Evolutionary conservation across 495 filamentous ascomycete genomes (phyloP).

Genomic region (Tricharina praecox): DNA sequence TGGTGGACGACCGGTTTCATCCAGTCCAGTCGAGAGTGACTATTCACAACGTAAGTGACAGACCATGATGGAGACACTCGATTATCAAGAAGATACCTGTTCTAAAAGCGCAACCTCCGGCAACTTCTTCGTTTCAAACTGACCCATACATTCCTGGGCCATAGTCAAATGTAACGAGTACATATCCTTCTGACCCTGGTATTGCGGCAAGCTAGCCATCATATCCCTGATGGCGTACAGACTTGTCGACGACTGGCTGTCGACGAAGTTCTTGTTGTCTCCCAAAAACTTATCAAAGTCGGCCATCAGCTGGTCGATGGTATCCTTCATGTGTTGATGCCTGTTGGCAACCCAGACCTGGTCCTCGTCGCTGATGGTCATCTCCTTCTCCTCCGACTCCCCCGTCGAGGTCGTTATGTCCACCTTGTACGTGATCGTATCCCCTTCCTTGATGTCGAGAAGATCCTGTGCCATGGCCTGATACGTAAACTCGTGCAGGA

Average conservation of each 20-base stretch:
- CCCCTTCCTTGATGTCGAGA: constrained; percentile 66
- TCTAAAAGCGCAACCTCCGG: constrained; percentile 74
- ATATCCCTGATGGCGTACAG: constrained; percentile 92
- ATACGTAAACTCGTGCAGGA: constrained; percentile 94
- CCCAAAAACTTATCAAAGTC: constrained; percentile 85
- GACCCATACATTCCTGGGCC: constrained; percentile 95
- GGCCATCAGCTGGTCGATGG: constrained; percentile 76
- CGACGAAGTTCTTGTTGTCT: constrained; percentile 57
- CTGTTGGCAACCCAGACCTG: constrained; percentile 85
- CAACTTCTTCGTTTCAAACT: constrained; percentile 69
- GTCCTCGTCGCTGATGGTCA: constrained; percentile 78
- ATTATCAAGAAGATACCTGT: constrained; percentile 32
- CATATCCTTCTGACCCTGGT: constrained; percentile 82
- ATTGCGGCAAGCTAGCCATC: constrained; percentile 85
- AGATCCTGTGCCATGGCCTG: constrained; percentile 95
- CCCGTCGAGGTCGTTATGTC: constrained; percentile 48
- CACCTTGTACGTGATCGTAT: constrained; percentile 58
- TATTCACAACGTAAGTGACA: constrained; percentile 25
- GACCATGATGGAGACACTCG: constrained; percentile 6
- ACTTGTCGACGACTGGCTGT: constrained; percentile 46
- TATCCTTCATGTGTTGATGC: constrained; percentile 94
- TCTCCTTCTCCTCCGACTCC: constrained; percentile 69
- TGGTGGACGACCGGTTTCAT: constrained; percentile 81
- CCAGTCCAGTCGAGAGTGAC: constrained; percentile 74
- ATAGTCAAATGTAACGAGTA: constrained; percentile 91